Base-by-base conservation (phyloP, 2,329 filamentous ascomycete genomes). In the Grosmannia huntii region DNA sequence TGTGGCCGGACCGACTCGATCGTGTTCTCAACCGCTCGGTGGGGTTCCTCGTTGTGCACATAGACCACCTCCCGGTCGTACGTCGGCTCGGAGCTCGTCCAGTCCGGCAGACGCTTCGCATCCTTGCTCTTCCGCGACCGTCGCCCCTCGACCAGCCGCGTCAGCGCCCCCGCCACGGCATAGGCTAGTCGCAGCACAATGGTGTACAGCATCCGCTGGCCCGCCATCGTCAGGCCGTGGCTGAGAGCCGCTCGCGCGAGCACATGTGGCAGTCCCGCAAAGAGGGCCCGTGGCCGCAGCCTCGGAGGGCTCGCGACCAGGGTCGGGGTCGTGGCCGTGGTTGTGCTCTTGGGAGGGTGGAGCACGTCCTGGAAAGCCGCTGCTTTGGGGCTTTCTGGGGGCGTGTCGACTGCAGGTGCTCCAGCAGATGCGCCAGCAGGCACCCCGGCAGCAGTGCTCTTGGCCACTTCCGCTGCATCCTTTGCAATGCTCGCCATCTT, bases 191-290 rank as follows among this genome's bases (percentile, higher is more conserved):
- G 81, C 60, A 95, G 80, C 58, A 95, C 81, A 19, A 85, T 69
- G 31, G 80, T 76, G 68, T 95, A 88, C 10, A 94, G 80, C 5
- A 81, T 73, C 58, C 92, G 88, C 71, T 96, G 96, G 60, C 88
- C 83, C 57, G 92, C 74, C 88, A 95, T 95, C 1, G 90, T 92
- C 56, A 90, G 79, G 0, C 90, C 90, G 66, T 96, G 90, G 25
- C 83, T 85, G 65, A 96, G 85, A 72, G 95, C 95, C 0, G 87
- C 87, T 66, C 90, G 91, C 10, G 91, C 70, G 3, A 95, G 76
- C 70, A 95, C 89, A 5, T 84, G 87, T 16, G 77, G 78, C 0
- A 95, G 74, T 5, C 90, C 90, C 54, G 86, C 82, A 67, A 95
- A 96, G 10, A 95, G 72, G 0, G 84, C 86, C 4, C 68, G 0